Conservation (phyloP, 2,329 filamentous ascomycete species). For the Emmonsiellopsis sp. region DNA sequence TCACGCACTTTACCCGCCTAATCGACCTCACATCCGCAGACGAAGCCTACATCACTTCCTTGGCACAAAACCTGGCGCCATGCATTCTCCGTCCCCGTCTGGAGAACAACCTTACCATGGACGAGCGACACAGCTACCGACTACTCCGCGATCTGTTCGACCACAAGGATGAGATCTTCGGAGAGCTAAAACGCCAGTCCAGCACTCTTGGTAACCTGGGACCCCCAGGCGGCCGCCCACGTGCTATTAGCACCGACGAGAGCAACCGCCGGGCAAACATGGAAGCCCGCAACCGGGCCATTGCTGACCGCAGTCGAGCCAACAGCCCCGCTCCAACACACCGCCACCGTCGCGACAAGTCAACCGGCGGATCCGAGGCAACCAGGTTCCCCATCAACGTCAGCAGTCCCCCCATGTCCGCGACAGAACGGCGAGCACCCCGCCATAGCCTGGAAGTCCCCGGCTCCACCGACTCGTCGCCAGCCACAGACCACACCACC, state of each 20-base stretch:
- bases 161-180: slow-evolving; percentile 92
- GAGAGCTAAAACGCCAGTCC: slow-evolving; percentile 73
- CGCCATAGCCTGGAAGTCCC: slow-evolving; percentile 76
- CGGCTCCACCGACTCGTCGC: slow-evolving; percentile 42
- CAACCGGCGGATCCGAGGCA: slow-evolving; percentile 53
- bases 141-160: slow-evolving; percentile 85
- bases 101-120: slow-evolving; percentile 86
- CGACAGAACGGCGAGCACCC: slow-evolving; percentile 39
- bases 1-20: slow-evolving; percentile 94
- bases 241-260: slow-evolving; percentile 90
- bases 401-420: slow-evolving; percentile 47
- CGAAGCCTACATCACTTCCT: slow-evolving; percentile 67
- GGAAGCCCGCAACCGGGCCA: slow-evolving; percentile 81
- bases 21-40: slow-evolving; percentile 96
- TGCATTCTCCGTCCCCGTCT: slow-evolving; percentile 80
- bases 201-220: slow-evolving; percentile 19
- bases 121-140: slow-evolving; percentile 86
- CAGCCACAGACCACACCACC: slow-evolving; percentile 26
- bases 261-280: slow-evolving; percentile 88
- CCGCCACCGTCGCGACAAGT: slow-evolving; percentile 70
- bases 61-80: slow-evolving; percentile 68
- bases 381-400: slow-evolving; percentile 80
- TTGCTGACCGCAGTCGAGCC: slow-evolving; percentile 62
- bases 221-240: slow-evolving; percentile 50
- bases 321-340: slow-evolving; percentile 53